Percentiles rank a stretch among this genome's conserved stretches.
Evolutionary conservation across 306 rosid genomes (phyloP).

Genomic region (Senna tora): DNA sequence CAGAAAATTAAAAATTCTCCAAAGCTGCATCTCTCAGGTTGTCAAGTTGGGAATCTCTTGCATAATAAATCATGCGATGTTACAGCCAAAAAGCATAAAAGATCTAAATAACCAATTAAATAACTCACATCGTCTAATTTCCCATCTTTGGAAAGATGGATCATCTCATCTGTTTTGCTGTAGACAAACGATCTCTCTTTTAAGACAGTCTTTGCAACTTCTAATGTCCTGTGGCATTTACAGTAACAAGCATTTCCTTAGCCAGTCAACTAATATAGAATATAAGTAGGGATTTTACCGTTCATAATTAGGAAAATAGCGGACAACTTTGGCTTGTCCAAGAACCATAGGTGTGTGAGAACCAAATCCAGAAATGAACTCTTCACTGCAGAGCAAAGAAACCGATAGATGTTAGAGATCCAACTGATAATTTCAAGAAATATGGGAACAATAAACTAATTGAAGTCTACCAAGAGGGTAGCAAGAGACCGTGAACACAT

Average conservation of each 20-base stretch:
- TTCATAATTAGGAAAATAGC: constrained; percentile 80
- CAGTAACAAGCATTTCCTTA: constrained; percentile 39
- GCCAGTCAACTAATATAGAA: constrained; percentile 20
- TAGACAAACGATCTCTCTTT: constrained; percentile 65
- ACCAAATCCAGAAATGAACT: constrained; percentile 88
- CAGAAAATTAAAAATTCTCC: constrained; percentile 18
- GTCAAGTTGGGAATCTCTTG: constrained; percentile 5
- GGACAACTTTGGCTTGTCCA: constrained; percentile 96
- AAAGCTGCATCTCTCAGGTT: constrained; percentile 7
- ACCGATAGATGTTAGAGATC: constrained; percentile 33
- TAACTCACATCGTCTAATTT: constrained; percentile 75
- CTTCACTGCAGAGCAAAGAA: constrained; percentile 63
- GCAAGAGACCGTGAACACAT: neutral
- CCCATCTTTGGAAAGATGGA: constrained; percentile 73
- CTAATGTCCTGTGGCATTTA: constrained; percentile 64
- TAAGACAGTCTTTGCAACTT: constrained; percentile 75
- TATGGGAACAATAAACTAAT: constrained; percentile 11
- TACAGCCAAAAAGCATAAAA: constrained; percentile 12
- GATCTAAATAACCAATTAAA: constrained; percentile 35
- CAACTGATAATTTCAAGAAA: constrained; percentile 28
- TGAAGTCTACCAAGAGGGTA: constrained; percentile 14
- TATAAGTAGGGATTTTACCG: constrained; percentile 54
- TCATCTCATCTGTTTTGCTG: constrained; percentile 67
- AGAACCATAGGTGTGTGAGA: constrained; percentile 93
- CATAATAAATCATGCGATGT: constrained; percentile 18